Percentiles rank a stretch among this genome's conserved stretches.
phyloP scores from a whole-genome alignment of 768 basidiomycete genomes.

The Hygrocybe punicea region DNA sequence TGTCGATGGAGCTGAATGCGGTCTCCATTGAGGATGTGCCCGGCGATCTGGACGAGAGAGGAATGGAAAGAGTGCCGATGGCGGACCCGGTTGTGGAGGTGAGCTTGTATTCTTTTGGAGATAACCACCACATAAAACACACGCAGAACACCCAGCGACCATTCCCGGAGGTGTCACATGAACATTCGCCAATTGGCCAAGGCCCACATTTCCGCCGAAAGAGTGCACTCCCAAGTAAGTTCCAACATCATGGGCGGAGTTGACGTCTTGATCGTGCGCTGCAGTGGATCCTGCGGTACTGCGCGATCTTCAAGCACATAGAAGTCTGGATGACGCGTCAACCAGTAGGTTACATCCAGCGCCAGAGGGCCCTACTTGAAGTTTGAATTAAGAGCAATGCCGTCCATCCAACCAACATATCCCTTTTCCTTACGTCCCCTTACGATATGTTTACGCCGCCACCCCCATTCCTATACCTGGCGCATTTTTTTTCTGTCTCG shows the following conservation, averaged over 20 bases:
- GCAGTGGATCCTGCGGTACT: conserved; percentile 85
- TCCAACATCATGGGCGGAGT: conserved; percentile 12
- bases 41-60: conserved; percentile 72
- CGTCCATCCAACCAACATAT: background rate
- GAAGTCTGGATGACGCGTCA: conserved; percentile 66
- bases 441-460: background rate
- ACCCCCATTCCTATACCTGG: background rate
- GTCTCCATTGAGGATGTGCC: conserved; percentile 73
- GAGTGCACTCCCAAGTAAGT: conserved; percentile 86
- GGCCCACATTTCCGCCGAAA: conserved; percentile 89
- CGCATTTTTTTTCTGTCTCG: conserved; percentile 1
- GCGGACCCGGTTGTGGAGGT: conserved; percentile 88
- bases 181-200: conserved; percentile 53
- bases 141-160: conserved; percentile 47
- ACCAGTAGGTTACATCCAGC: background rate
- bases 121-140: conserved; percentile 1
- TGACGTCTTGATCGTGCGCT: background rate
- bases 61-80: conserved; percentile 85
- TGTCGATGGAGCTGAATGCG: conserved; percentile 86
- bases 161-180: conserved; percentile 61
- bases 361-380: conserved; percentile 14
- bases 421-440: conserved; percentile 19
- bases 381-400: conserved; percentile 2
- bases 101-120: conserved; percentile 34
- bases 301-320: conserved; percentile 82